These are phyloP conservation scores for Pythium periplocum DNA, from an alignment of 352 stramenopile genomes.

Conservation along the genomic window DNA sequence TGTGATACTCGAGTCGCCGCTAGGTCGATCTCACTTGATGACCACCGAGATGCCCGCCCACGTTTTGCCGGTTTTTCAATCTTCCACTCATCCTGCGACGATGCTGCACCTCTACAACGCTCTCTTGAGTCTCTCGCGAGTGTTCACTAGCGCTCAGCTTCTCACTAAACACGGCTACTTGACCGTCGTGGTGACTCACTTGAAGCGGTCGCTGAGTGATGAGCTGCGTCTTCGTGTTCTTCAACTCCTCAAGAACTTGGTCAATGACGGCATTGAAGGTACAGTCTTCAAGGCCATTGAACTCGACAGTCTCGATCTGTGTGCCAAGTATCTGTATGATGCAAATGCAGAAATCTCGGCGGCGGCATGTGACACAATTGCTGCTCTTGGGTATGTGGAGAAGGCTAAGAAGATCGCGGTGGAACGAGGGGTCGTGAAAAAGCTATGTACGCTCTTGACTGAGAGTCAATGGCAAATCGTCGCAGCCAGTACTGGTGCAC, in stretches of 20 bases:
- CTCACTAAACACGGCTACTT: conserved; percentile 47
- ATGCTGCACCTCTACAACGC: conserved; percentile 46
- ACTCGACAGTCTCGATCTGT: conserved; percentile 38
- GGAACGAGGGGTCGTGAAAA: conserved; percentile 43
- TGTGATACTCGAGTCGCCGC: conserved; percentile 41
- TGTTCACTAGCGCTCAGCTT: conserved; percentile 42
- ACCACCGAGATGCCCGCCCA: conserved; percentile 29
- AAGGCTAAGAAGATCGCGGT: conserved; percentile 52
- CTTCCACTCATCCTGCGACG: conserved; percentile 21
- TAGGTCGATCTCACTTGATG: conserved; percentile 33
- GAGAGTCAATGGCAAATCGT: conserved; percentile 52
- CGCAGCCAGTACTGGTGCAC: conserved; percentile 41
- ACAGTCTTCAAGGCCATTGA: conserved; percentile 53
- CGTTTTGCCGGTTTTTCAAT: conserved; percentile 42
- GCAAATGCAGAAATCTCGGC: conserved; percentile 29
- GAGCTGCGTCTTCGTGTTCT: conserved; percentile 44
- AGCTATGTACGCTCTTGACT: conserved; percentile 49
- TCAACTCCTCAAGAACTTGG: conserved; percentile 50
- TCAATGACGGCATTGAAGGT: conserved; percentile 56
- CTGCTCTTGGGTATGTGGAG: conserved; percentile 49
- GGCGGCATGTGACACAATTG: conserved; percentile 49
- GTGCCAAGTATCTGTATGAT: conserved; percentile 38
- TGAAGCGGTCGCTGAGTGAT: conserved; percentile 24
- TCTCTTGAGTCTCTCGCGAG: conserved; percentile 31
- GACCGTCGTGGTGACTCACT: conserved; percentile 40